Base-by-base conservation (phyloP, 2,329 filamentous ascomycete species). In the Neofusicoccum laricinum region DNA sequence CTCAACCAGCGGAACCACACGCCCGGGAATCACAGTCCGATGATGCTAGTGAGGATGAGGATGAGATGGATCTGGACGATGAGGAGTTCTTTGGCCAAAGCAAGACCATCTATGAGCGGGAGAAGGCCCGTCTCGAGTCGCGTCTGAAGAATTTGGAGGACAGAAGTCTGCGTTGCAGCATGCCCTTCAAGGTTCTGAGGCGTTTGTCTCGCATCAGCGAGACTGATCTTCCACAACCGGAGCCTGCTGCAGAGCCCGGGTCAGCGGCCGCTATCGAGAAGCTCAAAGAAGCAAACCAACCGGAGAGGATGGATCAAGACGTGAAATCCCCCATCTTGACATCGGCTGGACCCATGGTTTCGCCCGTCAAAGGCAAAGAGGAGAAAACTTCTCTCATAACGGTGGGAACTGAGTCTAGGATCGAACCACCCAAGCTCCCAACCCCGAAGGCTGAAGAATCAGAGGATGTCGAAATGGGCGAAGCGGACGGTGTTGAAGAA, bases 1-100 rank as follows among this genome's bases (percentile, higher is more conserved):
- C 50, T 30, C 61, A 53, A 38, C 50, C 41, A 1, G 11, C 41
- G 19, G 36, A 59, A n/a, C 32, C 45, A 2, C 53, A 64, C 21
- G 38, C 61, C 2, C 43, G 53, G 1, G 53, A 59, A 36, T 64
- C 63, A 21, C 53, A 64, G 34, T 64, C 63, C 4, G 63, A 64
- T n/a, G 63, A 64, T 11, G 53, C 63, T 8, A 80, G 79, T 58
- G 81, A 79, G 21, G 75, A 77, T 46, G 80, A 83, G 19, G 80
- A 82, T 58, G 79, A 79, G 55, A 72, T 81, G 61, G 79, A 81
- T 66, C 72, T 80, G 11, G 77, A 79, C 38, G 79, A 82, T 64
- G 79, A 72, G 38, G 77, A 81, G 15, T 49, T 59, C 61, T 77
- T 80, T 61, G 78, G 78, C 8, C 75, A 80, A 36, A 77, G 77